Base-by-base conservation (phyloP, 805 yeast species). In the Yamadazyma insecticola region DNA sequence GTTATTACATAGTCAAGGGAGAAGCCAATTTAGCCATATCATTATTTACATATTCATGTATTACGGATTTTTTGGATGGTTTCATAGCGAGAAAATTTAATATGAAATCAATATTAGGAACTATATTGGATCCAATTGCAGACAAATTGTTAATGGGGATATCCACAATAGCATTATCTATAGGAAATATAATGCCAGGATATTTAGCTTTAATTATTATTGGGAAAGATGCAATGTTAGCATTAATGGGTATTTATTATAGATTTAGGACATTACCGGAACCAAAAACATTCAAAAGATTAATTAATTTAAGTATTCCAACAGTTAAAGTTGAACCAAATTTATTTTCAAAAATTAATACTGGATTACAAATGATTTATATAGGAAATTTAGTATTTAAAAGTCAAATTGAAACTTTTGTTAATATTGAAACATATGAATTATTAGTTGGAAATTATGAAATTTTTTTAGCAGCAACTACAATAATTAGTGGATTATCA, bases 51-150 rank as follows among this genome's bases (percentile, higher is more conserved):
- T 88, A 87, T 48, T 88, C 97, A 0, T 82, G 97, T 41, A 53
- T 88, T 4, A 90, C 98, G 0, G 99, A 92, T 54, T 81, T 85
- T 41, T 59, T 89, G 14, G 99, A 92, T 55, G 99, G 99, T 0
- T 84, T 60, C 48, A 76, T 94, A 40, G 99, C 99, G 4, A 68
- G 99, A 33, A 72, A 60, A 37, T 90, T 57, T 63, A 78, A 86
- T 34, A 64, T 82, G 70, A 73, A 77, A 47, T 78, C 96, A 1
- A 80, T 84, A 1, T 73, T 88, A 5, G 99, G 99, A 0, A 81
- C 96, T 0, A 79, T 92, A 11, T 64, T 94, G 20, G 99, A 92
- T 49, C 99, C 99, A 0, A 69, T 87, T 61, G 99, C 98, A 0
- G 99, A 92, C 53, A 92, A 92, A 53, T 65, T 83, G 11, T 66